A percentile compares a stretch with the other conserved stretches of the same genome.
phyloP scores from a whole-genome alignment of 1,139 yeast species.

The Protomyces gravidus region DNA sequence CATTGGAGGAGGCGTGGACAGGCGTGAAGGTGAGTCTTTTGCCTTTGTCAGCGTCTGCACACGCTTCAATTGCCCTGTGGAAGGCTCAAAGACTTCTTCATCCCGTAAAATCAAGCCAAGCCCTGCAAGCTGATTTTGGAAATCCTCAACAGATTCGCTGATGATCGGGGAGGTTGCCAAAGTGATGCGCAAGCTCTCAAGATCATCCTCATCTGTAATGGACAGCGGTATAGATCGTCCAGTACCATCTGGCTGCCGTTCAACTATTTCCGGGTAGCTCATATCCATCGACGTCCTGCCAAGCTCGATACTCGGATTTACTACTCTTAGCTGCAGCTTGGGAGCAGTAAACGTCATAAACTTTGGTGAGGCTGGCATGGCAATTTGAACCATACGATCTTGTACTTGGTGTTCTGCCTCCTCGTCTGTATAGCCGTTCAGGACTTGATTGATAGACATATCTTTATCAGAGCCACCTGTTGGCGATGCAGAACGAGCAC shows the following conservation, averaged over 20 bases:
- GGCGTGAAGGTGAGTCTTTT: not conserved
- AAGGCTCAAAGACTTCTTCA: slow-evolving; percentile 7
- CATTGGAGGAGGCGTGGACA: not conserved
- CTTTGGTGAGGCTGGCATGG: slow-evolving; percentile 8
- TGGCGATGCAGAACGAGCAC: slow-evolving; percentile 17
- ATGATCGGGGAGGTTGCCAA: slow-evolving; percentile 7
- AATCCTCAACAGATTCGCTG: slow-evolving; percentile 5
- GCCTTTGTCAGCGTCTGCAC: slow-evolving; percentile 7
- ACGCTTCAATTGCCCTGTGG: slow-evolving; percentile 1
- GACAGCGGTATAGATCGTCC: slow-evolving; percentile 6
- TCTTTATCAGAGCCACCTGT: not conserved
- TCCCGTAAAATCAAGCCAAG: slow-evolving; percentile 18
- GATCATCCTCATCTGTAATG: slow-evolving; percentile 21
- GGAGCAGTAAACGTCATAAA: slow-evolving; percentile 22
- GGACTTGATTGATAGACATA: slow-evolving; percentile 1
- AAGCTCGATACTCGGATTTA: slow-evolving; percentile 11
- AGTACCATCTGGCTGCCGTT: not conserved
- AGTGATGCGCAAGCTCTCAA: slow-evolving; percentile 12
- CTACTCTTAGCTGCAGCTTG: slow-evolving; percentile 16
- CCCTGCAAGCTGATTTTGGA: slow-evolving; percentile 17
- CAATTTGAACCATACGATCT: slow-evolving; percentile 17
- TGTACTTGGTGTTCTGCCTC: slow-evolving; percentile 7
- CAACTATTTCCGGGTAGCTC: slow-evolving; percentile 11
- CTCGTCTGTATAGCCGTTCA: not conserved
- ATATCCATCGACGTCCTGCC: not conserved